A percentile compares a stretch with the other conserved stretches of the same genome.
Evolutionary conservation across 805 yeast genomes (phyloP).

Genomic region (Candida awuae): DNA sequence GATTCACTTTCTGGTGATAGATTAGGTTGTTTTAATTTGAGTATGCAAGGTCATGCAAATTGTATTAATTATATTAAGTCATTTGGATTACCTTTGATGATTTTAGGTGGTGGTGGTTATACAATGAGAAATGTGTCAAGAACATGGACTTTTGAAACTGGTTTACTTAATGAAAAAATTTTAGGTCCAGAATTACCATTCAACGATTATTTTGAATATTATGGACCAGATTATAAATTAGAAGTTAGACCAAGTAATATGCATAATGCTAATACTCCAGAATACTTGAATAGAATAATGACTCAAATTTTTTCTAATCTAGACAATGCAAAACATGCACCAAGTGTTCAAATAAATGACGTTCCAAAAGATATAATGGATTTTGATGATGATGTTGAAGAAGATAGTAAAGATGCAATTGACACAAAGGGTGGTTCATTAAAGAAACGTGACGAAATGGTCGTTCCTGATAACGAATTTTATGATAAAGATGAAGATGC

Average conservation of each 20-base stretch:
- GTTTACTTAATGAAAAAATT: conserved; percentile 71
- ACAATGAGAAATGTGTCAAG: conserved; percentile 96
- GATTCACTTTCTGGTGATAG: conserved; percentile 95
- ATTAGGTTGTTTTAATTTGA: conserved; percentile 89
- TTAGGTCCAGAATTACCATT: conserved; percentile 77
- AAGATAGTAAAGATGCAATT: conserved; percentile 67
- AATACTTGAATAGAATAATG: conserved; percentile 77
- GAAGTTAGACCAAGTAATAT: conserved; percentile 94
- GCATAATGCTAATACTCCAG: conserved; percentile 94
- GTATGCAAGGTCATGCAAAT: conserved; percentile 92
- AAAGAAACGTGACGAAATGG: conserved; percentile 66
- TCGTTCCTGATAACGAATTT: conserved; percentile 70
- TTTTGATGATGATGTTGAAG: conserved; percentile 69
- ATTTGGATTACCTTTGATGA: conserved; percentile 84
- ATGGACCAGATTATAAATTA: conserved; percentile 92
- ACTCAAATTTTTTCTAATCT: conserved; percentile 69
- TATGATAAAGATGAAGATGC: conserved; percentile 56
- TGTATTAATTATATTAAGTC: conserved; percentile 83
- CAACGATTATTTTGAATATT: conserved; percentile 94
- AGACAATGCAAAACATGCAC: conserved; percentile 89
- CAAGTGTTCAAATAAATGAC: conserved; percentile 89
- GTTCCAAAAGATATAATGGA: conserved; percentile 89
- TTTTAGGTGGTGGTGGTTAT: conserved; percentile 97
- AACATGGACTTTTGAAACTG: conserved; percentile 92
- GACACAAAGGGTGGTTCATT: conserved; percentile 91